These are phyloP conservation scores for Claviceps arundinis DNA, from an alignment of 2,329 filamentous ascomycete species.

Conservation along the genomic window DNA sequence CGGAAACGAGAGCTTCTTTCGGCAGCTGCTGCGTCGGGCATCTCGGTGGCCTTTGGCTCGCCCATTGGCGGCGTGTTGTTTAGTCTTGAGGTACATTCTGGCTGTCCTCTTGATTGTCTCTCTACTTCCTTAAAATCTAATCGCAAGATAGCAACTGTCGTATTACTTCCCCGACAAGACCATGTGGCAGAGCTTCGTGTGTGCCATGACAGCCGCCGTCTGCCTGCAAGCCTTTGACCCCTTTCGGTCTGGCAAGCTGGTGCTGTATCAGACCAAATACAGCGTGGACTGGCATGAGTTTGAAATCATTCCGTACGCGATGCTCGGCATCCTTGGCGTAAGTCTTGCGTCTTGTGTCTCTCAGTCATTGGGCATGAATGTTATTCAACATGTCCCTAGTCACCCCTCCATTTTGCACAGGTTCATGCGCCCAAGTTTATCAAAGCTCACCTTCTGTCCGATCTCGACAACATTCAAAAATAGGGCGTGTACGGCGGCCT, in stretches of 20 bases:
- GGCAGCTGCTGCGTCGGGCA: conserved; percentile 80
- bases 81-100: conserved; percentile 59
- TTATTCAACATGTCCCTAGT: background rate
- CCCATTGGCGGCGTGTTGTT: conserved; percentile 92
- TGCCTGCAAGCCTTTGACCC: conserved; percentile 87
- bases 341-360: conserved; percentile 10
- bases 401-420: background rate
- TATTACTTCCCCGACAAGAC: conserved; percentile 99
- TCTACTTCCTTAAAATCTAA: background rate
- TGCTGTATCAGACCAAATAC: conserved; percentile 91
- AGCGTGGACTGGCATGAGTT: conserved; percentile 88
- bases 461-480: background rate
- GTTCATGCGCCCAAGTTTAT: background rate
- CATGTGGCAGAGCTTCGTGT: conserved; percentile 99
- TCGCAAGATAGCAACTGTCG: conserved; percentile 54
- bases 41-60: conserved; percentile 87
- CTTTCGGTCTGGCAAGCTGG: conserved; percentile 88
- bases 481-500: conserved; percentile 83
- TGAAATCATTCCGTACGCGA: conserved; percentile 74
- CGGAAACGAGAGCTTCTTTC: conserved; percentile 89
- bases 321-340: conserved; percentile 72
- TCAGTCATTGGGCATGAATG: conserved; percentile 5
- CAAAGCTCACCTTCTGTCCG: background rate
- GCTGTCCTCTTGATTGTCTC: too few relatives aligned
- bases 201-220: conserved; percentile 95